A percentile compares a stretch with the other conserved stretches of the same genome.
These are phyloP conservation scores for Paraphaeosphaeria sporulosa DNA, from an alignment of 2,329 filamentous ascomycete genomes.

Conservation along the genomic window DNA sequence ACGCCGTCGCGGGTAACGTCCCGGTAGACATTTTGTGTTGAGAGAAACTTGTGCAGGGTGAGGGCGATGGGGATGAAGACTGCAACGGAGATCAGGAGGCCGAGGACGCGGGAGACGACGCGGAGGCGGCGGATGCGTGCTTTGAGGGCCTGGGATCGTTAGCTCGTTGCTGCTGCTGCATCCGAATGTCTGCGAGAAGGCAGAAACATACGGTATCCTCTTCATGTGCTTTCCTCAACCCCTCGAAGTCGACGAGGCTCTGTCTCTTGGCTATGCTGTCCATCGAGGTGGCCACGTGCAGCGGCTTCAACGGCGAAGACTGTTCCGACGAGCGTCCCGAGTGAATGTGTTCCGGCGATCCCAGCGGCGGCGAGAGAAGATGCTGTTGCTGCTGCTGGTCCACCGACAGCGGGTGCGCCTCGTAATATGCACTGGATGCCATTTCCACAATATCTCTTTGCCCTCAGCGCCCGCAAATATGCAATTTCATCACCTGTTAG, in stretches of 20 bases:
- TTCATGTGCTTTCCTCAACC: conserved; percentile 24
- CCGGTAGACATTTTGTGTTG: conserved; percentile 41
- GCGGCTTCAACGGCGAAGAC: conserved; percentile 24
- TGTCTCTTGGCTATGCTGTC: conserved; percentile 15
- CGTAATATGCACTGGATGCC: conserved; percentile 12
- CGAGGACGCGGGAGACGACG: conserved; percentile 45
- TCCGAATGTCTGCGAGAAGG: neutral
- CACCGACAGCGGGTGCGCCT: neutral
- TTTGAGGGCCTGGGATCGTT: conserved; percentile 43
- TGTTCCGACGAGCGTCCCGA: conserved; percentile 13
- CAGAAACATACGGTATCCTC: conserved; percentile 29
- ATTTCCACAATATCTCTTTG: neutral
- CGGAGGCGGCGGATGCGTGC: conserved; percentile 48
- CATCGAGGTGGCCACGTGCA: conserved; percentile 22
- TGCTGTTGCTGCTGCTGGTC: conserved; percentile 15
- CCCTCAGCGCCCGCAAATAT: neutral
- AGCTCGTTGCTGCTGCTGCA: neutral
- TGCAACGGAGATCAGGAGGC: conserved; percentile 43
- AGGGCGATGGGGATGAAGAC: conserved; percentile 47
- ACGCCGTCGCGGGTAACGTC: conserved; percentile 26
- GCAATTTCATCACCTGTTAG: neutral
- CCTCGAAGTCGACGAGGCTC: conserved; percentile 25
- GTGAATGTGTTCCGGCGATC: neutral
- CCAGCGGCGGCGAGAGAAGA: conserved; percentile 3
- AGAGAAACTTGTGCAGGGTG: conserved; percentile 50